Base-by-base conservation (phyloP, 2,329 filamentous ascomycete species). In the Metarhizium anisopliae region DNA sequence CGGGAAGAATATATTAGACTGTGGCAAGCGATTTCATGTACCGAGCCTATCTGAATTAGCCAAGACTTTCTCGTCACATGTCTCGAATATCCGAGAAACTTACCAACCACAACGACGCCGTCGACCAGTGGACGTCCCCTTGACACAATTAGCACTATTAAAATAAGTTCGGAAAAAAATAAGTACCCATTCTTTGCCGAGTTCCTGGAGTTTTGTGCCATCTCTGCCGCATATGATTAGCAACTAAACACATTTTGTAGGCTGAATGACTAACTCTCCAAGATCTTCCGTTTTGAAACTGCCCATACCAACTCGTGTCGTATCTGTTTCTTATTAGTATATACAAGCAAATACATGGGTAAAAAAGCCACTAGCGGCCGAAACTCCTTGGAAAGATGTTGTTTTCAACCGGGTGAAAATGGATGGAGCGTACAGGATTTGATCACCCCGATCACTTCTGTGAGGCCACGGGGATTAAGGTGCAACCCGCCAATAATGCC, bases 121-220 rank as follows among this genome's bases (percentile, higher is more conserved):
- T 35, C 59, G 59, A 16, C 59, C 59, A 2, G 59, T 60, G 40
- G 8, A 59, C 57, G 8, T 57, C 59, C 59, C 59, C 59, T 53
- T 60, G 55, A 30, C 59, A 55, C 7, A 36, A 8, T 36, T 8
- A 36, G 13, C 35, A 13, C 35, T 36, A 36, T 36, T 8, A 8
- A 10, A 13, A 55, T 61, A 59, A 45, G 59, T 56, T 54, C 58
- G 6, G 16, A 10, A 18, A n/a, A 30, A 35, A 11, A 2, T 8
- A 29, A 50, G 18, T 51, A 50, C 56, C 25, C 25, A 25, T 25
- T 25, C 25, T 25, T 47, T 54, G 57, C 58, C 55, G n/a, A 53
- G 29, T 35, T 53, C 51, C 29, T 53, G 51, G 47, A 54, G 13
- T 59, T 57, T 63, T 43, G 55, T 56, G 42, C 58, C 45, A 29